A percentile compares a stretch with the other conserved stretches of the same genome.
Evolutionary conservation across 2,329 filamentous ascomycete species (phyloP).

Genomic region (Neoascochyta sp.): DNA sequence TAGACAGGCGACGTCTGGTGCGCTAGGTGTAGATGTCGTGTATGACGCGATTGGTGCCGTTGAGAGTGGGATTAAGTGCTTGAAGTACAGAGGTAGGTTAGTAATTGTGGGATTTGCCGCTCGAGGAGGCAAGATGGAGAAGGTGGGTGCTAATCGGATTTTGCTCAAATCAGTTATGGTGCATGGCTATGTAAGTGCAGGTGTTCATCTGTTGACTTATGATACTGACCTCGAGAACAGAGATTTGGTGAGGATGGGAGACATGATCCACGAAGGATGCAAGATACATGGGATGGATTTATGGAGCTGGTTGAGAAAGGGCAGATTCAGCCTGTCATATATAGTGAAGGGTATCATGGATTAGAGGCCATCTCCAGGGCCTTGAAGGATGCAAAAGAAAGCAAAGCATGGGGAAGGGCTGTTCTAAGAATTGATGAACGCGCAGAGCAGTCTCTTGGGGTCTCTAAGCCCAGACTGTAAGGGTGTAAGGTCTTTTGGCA

Average conservation of each 20-base stretch:
- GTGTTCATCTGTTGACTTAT: not conserved
- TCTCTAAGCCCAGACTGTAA: conserved; percentile 11
- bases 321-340: conserved; percentile 51
- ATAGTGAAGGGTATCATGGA: conserved; percentile 47
- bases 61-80: conserved; percentile 52
- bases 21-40: conserved; percentile 54
- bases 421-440: conserved; percentile 45
- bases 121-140: conserved; percentile 51
- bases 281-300: conserved; percentile 52
- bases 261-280: conserved; percentile 46
- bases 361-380: conserved; percentile 50
- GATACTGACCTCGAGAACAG: conserved; percentile 23
- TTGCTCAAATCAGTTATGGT: conserved; percentile 23
- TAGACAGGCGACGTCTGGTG: conserved; percentile 44
- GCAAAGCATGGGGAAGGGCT: conserved; percentile 56
- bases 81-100: conserved; percentile 53
- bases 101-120: conserved; percentile 59
- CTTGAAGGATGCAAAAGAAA: conserved; percentile 49
- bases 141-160: conserved; percentile 19
- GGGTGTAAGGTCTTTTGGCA: no score
- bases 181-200: conserved; percentile 20
- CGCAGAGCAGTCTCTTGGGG: conserved; percentile 8
- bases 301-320: conserved; percentile 47
- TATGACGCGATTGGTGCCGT: conserved; percentile 58
- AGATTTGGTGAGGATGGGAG: conserved; percentile 57